Evolutionary conservation across 768 basidiomycete genomes (phyloP), one percentile per base, ranked within the genome.

Genomic region (Termitomyces sp.): DNA sequence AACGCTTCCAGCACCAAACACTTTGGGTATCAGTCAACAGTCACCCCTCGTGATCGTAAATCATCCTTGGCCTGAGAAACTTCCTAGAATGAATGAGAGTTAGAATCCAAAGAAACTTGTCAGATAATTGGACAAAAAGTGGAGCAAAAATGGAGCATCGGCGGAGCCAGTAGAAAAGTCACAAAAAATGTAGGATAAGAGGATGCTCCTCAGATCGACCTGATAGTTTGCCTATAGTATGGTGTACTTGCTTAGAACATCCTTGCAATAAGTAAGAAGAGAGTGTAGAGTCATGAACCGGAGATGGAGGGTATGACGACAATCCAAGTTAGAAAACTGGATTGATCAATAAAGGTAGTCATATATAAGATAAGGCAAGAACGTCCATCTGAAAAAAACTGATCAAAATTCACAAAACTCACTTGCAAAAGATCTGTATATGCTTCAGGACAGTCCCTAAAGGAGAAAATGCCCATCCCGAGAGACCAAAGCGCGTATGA

Each of bases 381-480:
- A 27, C 12, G 50, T 20, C 10, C 26, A n/a, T 16, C 16, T n/a
- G 18, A 12, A 37, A 27, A 37, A 27, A 24, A 30, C 24, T 50
- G 13, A 51, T 51, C 7, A 3, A 58, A 54, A 14, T 33, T 53
- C 7, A 39, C 30, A 45, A 53, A 52, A 75, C 82, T 72, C 67
- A 88, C 88, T 65, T 69, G 66, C 62, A 89, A 74, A 53, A 92
- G 70, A 68, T 89, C 87, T 13, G 81, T 76, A 62, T 92, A 89
- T 5, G 91, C 90, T 63, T 92, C 89, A 40, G 89, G 87, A 68
- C 89, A 89, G 63, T 93, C 91, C 64, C 82, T 74, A 64, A 91
- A 88, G 2, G 85, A 85, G 62, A 84, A 80, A 43, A 92, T 66
- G 2, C 90, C 91, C 79, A 83, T 82, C 10, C 91, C 90, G 20